Evolutionary conservation across 2,329 filamentous ascomycete genomes (phyloP).

Genomic region (Monilinia vaccinii-corymbosi): DNA sequence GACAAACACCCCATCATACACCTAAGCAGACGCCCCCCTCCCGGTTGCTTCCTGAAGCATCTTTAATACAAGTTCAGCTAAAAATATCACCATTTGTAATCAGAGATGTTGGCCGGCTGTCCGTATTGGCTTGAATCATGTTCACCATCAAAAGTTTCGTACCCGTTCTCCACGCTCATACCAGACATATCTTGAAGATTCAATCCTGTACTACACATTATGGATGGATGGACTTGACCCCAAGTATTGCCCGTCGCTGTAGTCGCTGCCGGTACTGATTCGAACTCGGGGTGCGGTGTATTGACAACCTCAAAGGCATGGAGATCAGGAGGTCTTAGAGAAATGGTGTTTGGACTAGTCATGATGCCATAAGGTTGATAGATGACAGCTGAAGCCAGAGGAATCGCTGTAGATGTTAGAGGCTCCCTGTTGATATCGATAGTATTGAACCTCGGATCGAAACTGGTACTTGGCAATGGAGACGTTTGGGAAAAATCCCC

Average conservation of each 20-base stretch:
- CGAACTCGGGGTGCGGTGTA: neutral
- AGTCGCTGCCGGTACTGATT: neutral
- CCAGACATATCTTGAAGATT: neutral
- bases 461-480: neutral
- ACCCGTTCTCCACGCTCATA: neutral
- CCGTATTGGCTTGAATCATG: neutral
- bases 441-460: neutral
- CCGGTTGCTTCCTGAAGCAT: neutral
- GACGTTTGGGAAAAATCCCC: neutral
- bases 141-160: neutral
- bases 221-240: neutral
- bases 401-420: neutral
- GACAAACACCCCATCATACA: neutral
- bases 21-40: too few species aligned
- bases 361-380: neutral
- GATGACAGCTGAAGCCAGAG: neutral
- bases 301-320: neutral
- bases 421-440: neutral
- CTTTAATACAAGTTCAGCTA: neutral
- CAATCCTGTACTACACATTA: neutral
- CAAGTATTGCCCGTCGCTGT: neutral
- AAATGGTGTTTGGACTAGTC: neutral
- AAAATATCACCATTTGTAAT: neutral
- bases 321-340: neutral
- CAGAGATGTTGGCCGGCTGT: neutral